Percentiles rank a stretch among this genome's conserved stretches.
These are phyloP conservation scores for Scheffersomyces parashehatae DNA, from an alignment of 1,139 yeast species.

Conservation along the genomic window DNA sequence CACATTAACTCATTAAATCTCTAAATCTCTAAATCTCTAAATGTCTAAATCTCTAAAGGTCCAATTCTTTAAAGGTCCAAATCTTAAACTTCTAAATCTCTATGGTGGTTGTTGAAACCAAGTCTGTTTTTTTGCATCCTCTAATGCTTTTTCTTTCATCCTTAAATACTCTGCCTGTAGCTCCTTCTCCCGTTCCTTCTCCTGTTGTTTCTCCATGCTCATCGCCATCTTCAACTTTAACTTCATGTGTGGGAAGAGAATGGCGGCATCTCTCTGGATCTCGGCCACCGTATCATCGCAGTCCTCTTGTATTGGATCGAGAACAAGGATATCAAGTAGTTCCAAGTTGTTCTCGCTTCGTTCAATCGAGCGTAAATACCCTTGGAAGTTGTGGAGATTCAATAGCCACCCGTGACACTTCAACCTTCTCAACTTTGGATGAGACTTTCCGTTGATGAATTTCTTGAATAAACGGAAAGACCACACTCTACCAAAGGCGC, in stretches of 20 bases:
- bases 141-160: too few species aligned
- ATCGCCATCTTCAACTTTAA: slow-evolving; percentile 5
- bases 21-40: too few species aligned
- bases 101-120: too few species aligned
- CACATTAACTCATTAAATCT: too few species aligned
- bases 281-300: not conserved
- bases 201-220: too few species aligned
- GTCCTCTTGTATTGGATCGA: slow-evolving; percentile 5
- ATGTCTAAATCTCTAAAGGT: too few species aligned
- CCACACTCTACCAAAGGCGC: slow-evolving; percentile 6
- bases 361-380: slow-evolving; percentile 2
- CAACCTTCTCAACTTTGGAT: slow-evolving; percentile 21
- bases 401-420: slow-evolving; percentile 27
- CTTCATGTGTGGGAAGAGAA: slow-evolving; percentile 9
- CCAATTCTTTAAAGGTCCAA: too few species aligned
- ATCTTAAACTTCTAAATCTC: too few species aligned
- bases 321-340: slow-evolving; percentile 9
- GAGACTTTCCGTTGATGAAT: slow-evolving; percentile 14
- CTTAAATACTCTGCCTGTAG: too few species aligned
- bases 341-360: slow-evolving; percentile 6
- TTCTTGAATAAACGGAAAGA: slow-evolving; percentile 13
- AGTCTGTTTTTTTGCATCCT: too few species aligned
- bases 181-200: too few species aligned
- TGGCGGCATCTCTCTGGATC: slow-evolving; percentile 1
- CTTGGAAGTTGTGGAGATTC: slow-evolving; percentile 8